These are phyloP conservation scores for Erythrophleum ivorense DNA, from an alignment of 331 rosid species.

Conservation along the genomic window DNA sequence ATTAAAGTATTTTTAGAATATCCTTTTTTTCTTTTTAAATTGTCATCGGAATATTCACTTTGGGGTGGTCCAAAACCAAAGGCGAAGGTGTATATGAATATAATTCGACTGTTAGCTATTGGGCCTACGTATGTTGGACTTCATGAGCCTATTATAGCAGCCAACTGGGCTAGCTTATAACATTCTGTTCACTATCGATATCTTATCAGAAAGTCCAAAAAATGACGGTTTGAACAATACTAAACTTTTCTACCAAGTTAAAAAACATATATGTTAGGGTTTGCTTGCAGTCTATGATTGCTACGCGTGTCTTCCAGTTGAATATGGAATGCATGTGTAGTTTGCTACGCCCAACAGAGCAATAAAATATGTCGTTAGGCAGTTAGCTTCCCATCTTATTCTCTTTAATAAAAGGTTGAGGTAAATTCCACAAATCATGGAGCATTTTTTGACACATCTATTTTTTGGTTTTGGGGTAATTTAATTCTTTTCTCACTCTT, in stretches of 20 bases:
- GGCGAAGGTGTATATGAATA: background rate
- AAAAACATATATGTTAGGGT: too few species aligned
- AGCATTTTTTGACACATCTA: background rate
- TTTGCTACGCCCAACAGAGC: background rate
- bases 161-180: background rate
- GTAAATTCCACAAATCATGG: background rate
- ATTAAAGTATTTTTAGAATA: too few species aligned
- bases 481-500: background rate
- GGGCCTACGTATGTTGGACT: background rate
- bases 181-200: background rate
- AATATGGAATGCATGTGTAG: background rate
- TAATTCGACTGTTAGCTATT: background rate
- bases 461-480: background rate
- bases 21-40: too few species aligned
- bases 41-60: too few species aligned
- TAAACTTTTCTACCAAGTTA: too few species aligned
- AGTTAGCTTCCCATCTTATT: background rate
- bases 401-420: too few species aligned
- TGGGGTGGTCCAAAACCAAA: background rate
- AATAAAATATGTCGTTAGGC: background rate
- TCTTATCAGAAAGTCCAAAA: background rate
- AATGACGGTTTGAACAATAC: background rate
- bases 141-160: background rate
- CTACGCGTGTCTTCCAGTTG: background rate
- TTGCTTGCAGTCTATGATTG: background rate